Evolutionary conservation across 2,329 filamentous ascomycete genomes (phyloP).

Genomic region (Pseudogymnoascus sp.): DNA sequence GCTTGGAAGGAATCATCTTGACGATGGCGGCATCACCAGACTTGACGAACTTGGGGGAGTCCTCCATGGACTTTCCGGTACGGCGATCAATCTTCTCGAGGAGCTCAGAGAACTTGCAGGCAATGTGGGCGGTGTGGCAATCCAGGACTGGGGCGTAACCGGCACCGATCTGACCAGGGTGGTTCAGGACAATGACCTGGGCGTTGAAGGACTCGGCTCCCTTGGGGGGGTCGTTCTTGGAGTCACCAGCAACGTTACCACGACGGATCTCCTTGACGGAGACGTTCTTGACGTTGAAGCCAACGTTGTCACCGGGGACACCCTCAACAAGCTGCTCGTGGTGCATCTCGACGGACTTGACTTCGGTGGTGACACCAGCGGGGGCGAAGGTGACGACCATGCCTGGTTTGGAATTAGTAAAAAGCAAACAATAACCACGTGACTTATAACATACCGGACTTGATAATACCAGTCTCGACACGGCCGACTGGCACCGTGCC

Average conservation of each 20-base stretch:
- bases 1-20: conserved; percentile 99
- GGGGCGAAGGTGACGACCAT: conserved; percentile 98
- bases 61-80: conserved; percentile 96
- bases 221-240: conserved; percentile 96
- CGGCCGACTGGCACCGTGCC: conserved; percentile 99
- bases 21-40: conserved; percentile 99
- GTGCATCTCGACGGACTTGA: conserved; percentile 99
- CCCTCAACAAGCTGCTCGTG: conserved; percentile 97
- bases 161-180: conserved; percentile 98
- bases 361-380: conserved; percentile 99
- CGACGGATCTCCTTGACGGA: conserved; percentile 99
- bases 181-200: conserved; percentile 99
- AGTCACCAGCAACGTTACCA: conserved; percentile 99
- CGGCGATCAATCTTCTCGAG: conserved; percentile 99
- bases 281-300: conserved; percentile 99
- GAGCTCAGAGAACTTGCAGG: conserved; percentile 99
- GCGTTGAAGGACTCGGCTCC: conserved; percentile 93
- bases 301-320: conserved; percentile 98
- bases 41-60: conserved; percentile 99
- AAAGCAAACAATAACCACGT: conserved; percentile 31
- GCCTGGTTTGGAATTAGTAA: conserved; percentile 37
- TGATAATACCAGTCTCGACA: conserved; percentile 99
- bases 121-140: conserved; percentile 99
- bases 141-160: conserved; percentile 98
- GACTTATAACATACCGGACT: conserved; percentile 83